phyloP scores from a whole-genome alignment of 2,329 filamentous ascomycete genomes.

The Zasmidium cellare region DNA sequence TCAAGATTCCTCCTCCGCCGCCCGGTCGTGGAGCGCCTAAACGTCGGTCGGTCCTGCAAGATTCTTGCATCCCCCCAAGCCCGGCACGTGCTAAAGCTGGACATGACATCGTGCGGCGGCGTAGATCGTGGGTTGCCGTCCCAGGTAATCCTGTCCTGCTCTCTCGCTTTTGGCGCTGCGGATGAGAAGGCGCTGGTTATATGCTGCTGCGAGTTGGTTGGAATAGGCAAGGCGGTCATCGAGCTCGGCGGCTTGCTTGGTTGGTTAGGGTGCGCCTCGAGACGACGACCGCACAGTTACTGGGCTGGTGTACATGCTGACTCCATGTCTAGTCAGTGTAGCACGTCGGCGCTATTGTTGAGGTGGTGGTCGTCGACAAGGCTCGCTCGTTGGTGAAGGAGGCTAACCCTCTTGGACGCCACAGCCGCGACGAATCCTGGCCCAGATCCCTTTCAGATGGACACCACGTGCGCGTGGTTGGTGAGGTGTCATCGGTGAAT shows the following conservation, averaged over 20 bases:
- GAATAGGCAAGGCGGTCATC: not conserved
- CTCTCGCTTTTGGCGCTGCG: too few relatives aligned
- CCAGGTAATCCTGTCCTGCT: not conserved
- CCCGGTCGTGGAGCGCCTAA: conserved; percentile 10
- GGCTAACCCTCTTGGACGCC: not conserved
- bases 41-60: conserved; percentile 2
- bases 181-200: not conserved
- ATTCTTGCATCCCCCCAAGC: not conserved
- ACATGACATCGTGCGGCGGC: not conserved
- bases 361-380: not conserved
- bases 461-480: not conserved
- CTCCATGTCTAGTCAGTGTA: not conserved
- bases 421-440: not conserved
- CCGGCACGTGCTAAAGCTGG: conserved; percentile 2
- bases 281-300: not conserved
- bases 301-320: not conserved
- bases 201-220: not conserved
- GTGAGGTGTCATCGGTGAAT: not conserved
- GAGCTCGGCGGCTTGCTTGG: not conserved
- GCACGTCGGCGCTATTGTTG: too few relatives aligned
- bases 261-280: not conserved
- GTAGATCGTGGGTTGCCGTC: not conserved
- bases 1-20: not conserved
- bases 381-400: not conserved
- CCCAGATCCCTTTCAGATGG: not conserved